Evolutionary conservation across 352 stramenopile genomes (phyloP).

Genomic region (Globisporangium echinulatum): DNA sequence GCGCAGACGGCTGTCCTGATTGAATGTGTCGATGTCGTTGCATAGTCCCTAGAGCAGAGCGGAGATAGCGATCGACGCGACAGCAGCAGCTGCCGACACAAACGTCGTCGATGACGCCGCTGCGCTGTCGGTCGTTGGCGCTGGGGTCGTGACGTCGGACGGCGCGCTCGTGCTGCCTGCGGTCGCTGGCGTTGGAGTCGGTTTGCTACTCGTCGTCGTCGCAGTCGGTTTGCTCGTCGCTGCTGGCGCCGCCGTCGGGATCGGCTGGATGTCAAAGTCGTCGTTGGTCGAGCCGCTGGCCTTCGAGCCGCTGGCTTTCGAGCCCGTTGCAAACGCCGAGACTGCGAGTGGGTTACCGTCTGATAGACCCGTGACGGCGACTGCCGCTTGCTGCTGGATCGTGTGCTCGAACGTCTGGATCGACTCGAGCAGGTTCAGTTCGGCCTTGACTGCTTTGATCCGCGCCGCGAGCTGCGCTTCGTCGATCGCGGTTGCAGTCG

Average conservation of each 20-base stretch:
- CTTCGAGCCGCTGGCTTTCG: neutral
- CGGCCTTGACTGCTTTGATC: constrained; percentile 1
- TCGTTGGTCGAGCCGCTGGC: neutral
- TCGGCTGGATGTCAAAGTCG: constrained; percentile 3
- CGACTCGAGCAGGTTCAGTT: constrained; percentile 5
- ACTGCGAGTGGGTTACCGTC: constrained; percentile 3
- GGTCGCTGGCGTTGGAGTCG: neutral
- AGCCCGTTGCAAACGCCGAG: constrained; percentile 5
- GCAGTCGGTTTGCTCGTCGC: neutral
- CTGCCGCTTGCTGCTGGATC: neutral
- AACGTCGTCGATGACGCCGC: constrained; percentile 2
- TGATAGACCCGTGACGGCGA: neutral
- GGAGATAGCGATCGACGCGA: constrained; percentile 4
- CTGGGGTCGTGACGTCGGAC: neutral
- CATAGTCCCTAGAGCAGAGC: constrained; percentile 5
- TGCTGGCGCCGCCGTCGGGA: constrained; percentile 1
- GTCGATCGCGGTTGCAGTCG: neutral
- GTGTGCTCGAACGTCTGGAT: neutral
- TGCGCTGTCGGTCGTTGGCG: constrained; percentile 3
- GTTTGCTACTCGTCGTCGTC: neutral
- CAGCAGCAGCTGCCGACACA: neutral
- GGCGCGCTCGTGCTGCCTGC: neutral
- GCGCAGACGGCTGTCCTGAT: too few relatives aligned
- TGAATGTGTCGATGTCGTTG: too few relatives aligned
- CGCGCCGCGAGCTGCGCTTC: neutral